Evolutionary conservation across 1,139 yeast species (phyloP), one percentile per base, ranked within the genome.

Genomic region (Maudiozyma humilis): DNA sequence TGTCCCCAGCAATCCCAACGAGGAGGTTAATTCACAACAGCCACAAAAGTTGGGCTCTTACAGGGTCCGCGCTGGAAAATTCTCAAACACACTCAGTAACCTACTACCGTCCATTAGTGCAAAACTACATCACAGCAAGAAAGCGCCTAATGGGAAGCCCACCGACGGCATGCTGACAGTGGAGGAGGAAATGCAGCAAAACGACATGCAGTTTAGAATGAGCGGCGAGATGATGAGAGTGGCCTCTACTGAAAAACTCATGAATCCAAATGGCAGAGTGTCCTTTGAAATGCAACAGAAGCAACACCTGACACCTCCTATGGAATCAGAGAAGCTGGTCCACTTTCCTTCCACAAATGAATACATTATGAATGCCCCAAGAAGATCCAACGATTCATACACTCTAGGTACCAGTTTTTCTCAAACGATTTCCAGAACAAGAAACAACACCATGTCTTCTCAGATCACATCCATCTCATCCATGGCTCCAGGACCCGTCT

Each of bases 81-180:
- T 60, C 36, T 59, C 63, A n/a, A 60, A 58, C 43, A 60, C 64
- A 10, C 45, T 60, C 41, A 58, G 62, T 45, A 60, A 57, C 45
- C 47, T 60, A 32, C 44, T 60, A 19, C 64, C 64, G 15, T 57
- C 59, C 16, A 58, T 60, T 29, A 59, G 63, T 50, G 64, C 64
- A 12, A 59, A 57, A 47, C 45, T 60, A 30, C 64, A 60, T 42
- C 63, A 58, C 38, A 52, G 55, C n/a, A 56, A 56, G 42, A 60
- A 59, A 34, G 46, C 46, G 18, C 42, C 50, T 3, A 36, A n/a
- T 31, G 35, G 36, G 14, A 48, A 47, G 15, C 49, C 39, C 20
- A 38, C 19, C n/a, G 14, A 30, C 16, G 44, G 36, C 4, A 49
- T 41, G 17, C 43, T 33, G 15, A 32, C 19, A 10, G 17, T 41